phyloP scores from a whole-genome alignment of 2,329 filamentous ascomycete species.

The Nemania bipapillata region DNA sequence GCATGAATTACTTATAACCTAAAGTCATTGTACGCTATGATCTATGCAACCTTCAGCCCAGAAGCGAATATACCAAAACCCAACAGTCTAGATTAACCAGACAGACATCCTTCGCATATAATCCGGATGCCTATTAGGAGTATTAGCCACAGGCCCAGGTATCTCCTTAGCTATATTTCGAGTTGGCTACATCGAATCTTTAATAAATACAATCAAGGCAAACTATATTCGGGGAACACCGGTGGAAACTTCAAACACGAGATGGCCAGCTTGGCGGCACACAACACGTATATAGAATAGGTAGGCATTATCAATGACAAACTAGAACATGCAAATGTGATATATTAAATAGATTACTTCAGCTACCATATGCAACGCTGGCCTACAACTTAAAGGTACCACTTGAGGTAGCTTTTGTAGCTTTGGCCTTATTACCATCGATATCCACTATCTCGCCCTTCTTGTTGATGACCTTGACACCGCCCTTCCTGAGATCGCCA shows the following conservation, averaged over 20 bases:
- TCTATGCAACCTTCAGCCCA: too few relatives aligned
- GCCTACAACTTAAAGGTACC: slow-evolving; percentile 70
- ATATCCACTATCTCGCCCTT: slow-evolving; percentile 87
- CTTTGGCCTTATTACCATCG: slow-evolving; percentile 78
- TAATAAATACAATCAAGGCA: too few relatives aligned
- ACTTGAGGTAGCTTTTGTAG: slow-evolving; percentile 62
- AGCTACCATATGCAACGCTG: not conserved
- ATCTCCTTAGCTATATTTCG: not conserved
- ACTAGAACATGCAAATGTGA: slow-evolving; percentile 6
- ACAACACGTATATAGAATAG: not conserved
- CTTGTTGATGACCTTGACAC: slow-evolving; percentile 90
- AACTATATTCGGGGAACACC: not conserved
- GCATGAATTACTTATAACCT: not conserved
- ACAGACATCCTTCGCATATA: too few relatives aligned
- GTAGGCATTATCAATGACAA: not conserved
- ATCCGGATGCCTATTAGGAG: too few relatives aligned
- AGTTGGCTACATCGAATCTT: too few relatives aligned
- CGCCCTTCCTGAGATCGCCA: slow-evolving; percentile 69
- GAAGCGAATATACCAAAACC: too few relatives aligned
- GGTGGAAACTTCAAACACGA: not conserved
- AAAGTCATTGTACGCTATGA: not conserved
- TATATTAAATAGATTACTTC: not conserved
- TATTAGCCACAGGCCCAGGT: too few relatives aligned
- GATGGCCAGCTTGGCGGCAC: not conserved
- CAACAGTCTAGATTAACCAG: too few relatives aligned